Evolutionary conservation across 2,329 filamentous ascomycete genomes (phyloP), one percentile per base, ranked within the genome.

Genomic region (Neonectria ditissima): DNA sequence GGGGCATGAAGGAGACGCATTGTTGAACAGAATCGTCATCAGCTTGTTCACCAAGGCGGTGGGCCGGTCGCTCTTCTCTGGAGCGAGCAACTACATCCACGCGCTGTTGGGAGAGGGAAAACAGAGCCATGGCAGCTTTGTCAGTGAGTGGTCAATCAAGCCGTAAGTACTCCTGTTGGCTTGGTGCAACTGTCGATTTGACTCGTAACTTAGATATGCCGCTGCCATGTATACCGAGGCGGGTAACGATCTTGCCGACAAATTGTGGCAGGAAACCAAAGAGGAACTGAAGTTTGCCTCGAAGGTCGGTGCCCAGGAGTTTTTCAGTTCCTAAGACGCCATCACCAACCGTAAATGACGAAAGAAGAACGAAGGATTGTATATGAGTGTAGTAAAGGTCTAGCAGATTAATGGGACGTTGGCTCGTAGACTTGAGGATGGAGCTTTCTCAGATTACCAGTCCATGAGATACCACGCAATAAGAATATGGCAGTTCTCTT

Each of bases 121-220:
- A n/a, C 18, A 16, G 32, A 47, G 55, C 5, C 55, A 58, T 58
- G 55, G 55, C 7, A 41, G 44, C 20, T 58, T 58, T 26, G 44
- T 58, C 32, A 58, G 55, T 43, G 55, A 58, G 16, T 58, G 55
- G 55, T 14, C 20, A 14, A 51, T 51, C 14, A 58, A 51, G 26
- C 44, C 55, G 55, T 58, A 16, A 32, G 39, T 43, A 18, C n/a
- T 20, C 6, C 7, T 11, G 4, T 20, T 18, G n/a, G 4, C 8
- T 5, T 20, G 4, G n/a, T 43, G 6, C 18, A 2, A 43, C 7
- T 8, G 9, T 30, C 28, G 11, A 30, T 20, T 22, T 18, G 11
- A 30, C 28, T 30, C 9, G 28, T 30, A 10, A 10, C 28, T 8
- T 20, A 43, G 39, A 9, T 43, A 43, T 20, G 44, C 52, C 30